Base-by-base conservation (phyloP, 805 yeast genomes). In the Zygoascus ofunaensis region DNA sequence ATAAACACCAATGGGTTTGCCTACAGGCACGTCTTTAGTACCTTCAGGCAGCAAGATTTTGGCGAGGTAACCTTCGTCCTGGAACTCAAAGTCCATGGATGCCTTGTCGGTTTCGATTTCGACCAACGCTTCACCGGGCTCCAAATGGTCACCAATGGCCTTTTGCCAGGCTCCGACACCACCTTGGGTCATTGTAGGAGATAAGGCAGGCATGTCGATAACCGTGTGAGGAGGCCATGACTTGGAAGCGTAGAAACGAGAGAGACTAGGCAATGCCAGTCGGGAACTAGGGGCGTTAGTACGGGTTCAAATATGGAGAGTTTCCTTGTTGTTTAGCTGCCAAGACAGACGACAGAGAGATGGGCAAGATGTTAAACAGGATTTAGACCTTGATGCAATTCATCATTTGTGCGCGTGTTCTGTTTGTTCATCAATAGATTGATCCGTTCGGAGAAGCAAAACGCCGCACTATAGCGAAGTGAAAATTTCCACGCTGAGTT, bases 121-220 rank as follows among this genome's bases (percentile, higher is more conserved):
- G 48, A 96, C 97, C 55, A 90, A 77, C 39, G 92, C 80, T 62
- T 89, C 97, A 66, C 98, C 98, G 18, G 97, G 92, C 24, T 74
- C 59, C 54, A 92, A 77, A 64, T 77, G 68, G 63, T 92, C 98
- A 60, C 98, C 98, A 33, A 80, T 85, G 37, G 76, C 66, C 72
- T 89, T 92, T 62, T 79, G 75, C 98, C 98, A 92, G 48, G 77
- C 72, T 34, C 90, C 90, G 53, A 92, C 71, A 65, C 79, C 82
- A 63, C 98, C 98, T 62, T 85, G 90, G 49, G 96, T 84, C 99
- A 92, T 92, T 44, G 99, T 92, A 53, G 99, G 98, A n/a, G 97
- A 90, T 58, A 92, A 72, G 7, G 99, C 98, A 40, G 98, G 99
- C 98, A 92, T 92, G 63, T 81, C 82, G 57, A 92, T 87, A 60